Percentiles rank a stretch among this genome's conserved stretches.
phyloP scores from a whole-genome alignment of 495 filamentous ascomycete species.

The Pseudevernia furfuracea region DNA sequence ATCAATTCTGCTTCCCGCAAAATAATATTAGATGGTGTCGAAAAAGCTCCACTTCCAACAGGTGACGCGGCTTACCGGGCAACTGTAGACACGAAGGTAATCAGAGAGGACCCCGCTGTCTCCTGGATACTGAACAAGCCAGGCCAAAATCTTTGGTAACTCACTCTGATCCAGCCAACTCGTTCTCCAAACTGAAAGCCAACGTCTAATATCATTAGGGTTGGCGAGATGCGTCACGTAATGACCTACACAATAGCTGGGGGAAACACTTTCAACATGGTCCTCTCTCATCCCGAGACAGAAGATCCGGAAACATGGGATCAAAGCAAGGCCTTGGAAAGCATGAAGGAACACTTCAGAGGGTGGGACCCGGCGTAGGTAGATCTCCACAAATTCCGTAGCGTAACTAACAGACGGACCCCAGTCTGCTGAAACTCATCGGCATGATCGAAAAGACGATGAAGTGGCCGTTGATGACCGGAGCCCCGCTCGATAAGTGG shows the following conservation, averaged over 20 bases:
- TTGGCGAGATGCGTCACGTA: neutral
- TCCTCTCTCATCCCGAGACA: constrained; percentile 39
- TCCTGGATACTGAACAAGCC: neutral
- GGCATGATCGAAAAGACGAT: constrained; percentile 32
- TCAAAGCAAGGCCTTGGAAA: constrained; percentile 28
- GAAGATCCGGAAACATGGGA: constrained; percentile 36
- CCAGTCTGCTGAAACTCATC: constrained; percentile 35
- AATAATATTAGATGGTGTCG: neutral
- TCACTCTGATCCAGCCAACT: neutral
- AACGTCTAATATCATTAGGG: neutral
- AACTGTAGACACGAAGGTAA: neutral
- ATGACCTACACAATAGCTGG: constrained; percentile 45
- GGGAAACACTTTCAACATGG: constrained; percentile 44
- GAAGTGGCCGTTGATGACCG: constrained; percentile 39
- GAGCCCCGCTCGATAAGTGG: constrained; percentile 32
- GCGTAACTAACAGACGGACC: neutral
- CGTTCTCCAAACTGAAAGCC: neutral
- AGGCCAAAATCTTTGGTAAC: neutral
- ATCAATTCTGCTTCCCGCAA: neutral
- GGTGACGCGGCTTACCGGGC: neutral
- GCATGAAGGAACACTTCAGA: constrained; percentile 2
- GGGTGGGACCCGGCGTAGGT: neutral
- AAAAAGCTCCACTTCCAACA: neutral
- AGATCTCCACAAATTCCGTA: neutral
- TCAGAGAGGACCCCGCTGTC: neutral